These are phyloP conservation scores for Coccomyxa subellipsoidea DNA, from an alignment of 163 green algal genomes.

Conservation along the genomic window DNA sequence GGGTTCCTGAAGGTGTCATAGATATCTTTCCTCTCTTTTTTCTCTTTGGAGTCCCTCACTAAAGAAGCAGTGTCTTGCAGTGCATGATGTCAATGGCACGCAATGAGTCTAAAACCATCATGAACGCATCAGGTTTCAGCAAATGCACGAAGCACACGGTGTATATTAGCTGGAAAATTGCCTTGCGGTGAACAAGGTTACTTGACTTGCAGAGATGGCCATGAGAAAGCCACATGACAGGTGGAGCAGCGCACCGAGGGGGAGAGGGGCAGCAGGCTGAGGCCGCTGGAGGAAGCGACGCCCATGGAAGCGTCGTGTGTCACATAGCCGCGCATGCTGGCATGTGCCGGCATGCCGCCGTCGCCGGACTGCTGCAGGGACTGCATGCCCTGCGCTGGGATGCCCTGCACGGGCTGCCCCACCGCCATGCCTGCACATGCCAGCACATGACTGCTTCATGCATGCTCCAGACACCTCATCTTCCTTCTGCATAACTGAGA, in stretches of 20 bases:
- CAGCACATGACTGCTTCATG: neutral
- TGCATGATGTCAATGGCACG: neutral
- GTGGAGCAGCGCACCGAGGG: neutral
- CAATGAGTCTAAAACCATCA: neutral
- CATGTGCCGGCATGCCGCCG: neutral
- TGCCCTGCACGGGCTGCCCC: slow-evolving; percentile 9
- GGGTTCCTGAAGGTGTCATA: neutral
- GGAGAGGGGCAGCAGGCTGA: neutral
- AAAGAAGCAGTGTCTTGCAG: no score
- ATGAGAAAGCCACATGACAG: no score
- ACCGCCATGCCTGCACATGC: slow-evolving; percentile 1
- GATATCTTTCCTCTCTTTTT: neutral
- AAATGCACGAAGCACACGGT: no score
- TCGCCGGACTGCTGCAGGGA: neutral
- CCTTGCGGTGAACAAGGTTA: no score
- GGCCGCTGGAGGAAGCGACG: neutral
- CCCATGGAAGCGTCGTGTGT: neutral
- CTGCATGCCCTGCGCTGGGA: slow-evolving; percentile 1
- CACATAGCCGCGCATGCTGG: neutral
- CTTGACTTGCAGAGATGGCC: no score
- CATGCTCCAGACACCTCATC: neutral
- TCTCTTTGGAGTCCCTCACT: no score
- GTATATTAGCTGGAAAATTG: no score
- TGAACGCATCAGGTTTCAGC: no score
- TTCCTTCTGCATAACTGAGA: no score